Evolutionary conservation across 2,329 filamentous ascomycete genomes (phyloP).

Genomic region (Ceratocystis papillata): DNA sequence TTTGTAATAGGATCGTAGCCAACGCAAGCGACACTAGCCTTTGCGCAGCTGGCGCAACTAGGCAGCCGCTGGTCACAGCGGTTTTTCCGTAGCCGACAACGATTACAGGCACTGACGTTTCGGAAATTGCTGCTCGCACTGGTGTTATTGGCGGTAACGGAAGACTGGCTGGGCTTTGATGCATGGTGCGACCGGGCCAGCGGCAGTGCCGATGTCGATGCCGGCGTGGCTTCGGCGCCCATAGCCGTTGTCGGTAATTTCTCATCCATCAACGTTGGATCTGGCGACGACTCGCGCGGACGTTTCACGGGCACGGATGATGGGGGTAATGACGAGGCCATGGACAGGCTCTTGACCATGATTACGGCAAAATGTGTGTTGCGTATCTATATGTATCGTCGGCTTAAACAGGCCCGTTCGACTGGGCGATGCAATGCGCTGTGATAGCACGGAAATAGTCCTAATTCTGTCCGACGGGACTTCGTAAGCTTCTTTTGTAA

Average conservation of each 20-base stretch:
- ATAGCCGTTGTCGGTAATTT: background rate
- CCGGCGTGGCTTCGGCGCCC: background rate
- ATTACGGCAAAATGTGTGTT: background rate
- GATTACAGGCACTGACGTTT: slow-evolving; percentile 89
- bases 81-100: slow-evolving; percentile 85
- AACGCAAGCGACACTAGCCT: slow-evolving; percentile 82
- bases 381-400: slow-evolving; percentile 27
- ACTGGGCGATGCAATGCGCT: background rate
- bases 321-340: background rate
- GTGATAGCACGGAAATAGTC: too few species aligned
- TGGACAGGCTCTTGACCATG: slow-evolving; percentile 1
- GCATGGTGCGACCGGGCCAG: background rate
- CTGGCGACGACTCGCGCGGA: slow-evolving; percentile 44
- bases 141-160: slow-evolving; percentile 35
- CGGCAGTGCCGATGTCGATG: background rate
- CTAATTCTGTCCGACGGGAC: too few species aligned
- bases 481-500: too few species aligned
- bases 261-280: slow-evolving; percentile 27
- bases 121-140: slow-evolving; percentile 59
- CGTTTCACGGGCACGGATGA: slow-evolving; percentile 44
- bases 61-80: slow-evolving; percentile 88
- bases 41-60: slow-evolving; percentile 82
- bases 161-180: slow-evolving; percentile 21
- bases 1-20: slow-evolving; percentile 96
- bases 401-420: slow-evolving; percentile 25